phyloP scores from a whole-genome alignment of 2,329 filamentous ascomycete species.

The Geosmithia morbida region DNA sequence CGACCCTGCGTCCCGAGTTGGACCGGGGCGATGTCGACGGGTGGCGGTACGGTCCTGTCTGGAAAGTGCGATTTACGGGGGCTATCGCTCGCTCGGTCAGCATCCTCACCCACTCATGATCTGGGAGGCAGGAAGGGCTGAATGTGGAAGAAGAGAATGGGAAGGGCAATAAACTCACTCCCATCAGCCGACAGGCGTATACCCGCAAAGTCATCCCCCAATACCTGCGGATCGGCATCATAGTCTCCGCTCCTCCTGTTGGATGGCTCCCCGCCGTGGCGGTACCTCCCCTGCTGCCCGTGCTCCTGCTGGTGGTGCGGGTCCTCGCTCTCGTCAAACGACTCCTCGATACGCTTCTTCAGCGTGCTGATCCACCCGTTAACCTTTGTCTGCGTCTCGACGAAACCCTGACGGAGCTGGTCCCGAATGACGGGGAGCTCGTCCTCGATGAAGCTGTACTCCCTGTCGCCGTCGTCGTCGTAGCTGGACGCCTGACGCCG shows the following conservation, averaged over 20 bases:
- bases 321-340: slow-evolving; percentile 57
- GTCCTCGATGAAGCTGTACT: slow-evolving; percentile 90
- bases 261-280: slow-evolving; percentile 22
- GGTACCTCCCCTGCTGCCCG: slow-evolving; percentile 27
- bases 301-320: slow-evolving; percentile 5
- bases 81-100: slow-evolving; percentile 10
- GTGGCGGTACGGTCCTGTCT: slow-evolving; percentile 35
- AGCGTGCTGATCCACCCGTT: slow-evolving; percentile 85
- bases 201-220: slow-evolving; percentile 76
- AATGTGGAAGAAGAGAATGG: too few species aligned
- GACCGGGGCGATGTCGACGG: slow-evolving; percentile 35
- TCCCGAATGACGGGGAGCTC: slow-evolving; percentile 87
- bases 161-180: slow-evolving; percentile 29
- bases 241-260: slow-evolving; percentile 71
- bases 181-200: slow-evolving; percentile 50
- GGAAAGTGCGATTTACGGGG: slow-evolving; percentile 44
- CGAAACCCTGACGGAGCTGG: slow-evolving; percentile 85
- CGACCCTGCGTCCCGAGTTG: slow-evolving; percentile 34
- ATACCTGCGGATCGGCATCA: slow-evolving; percentile 81
- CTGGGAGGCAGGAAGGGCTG: too few species aligned
- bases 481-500: slow-evolving; percentile 22
- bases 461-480: slow-evolving; percentile 43
- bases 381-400: slow-evolving; percentile 85
- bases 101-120: not conserved
- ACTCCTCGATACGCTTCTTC: slow-evolving; percentile 87